Percentiles rank a stretch among this genome's conserved stretches.
These are phyloP conservation scores for Bipolaris gigantea DNA, from an alignment of 2,329 filamentous ascomycete genomes.

Conservation along the genomic window DNA sequence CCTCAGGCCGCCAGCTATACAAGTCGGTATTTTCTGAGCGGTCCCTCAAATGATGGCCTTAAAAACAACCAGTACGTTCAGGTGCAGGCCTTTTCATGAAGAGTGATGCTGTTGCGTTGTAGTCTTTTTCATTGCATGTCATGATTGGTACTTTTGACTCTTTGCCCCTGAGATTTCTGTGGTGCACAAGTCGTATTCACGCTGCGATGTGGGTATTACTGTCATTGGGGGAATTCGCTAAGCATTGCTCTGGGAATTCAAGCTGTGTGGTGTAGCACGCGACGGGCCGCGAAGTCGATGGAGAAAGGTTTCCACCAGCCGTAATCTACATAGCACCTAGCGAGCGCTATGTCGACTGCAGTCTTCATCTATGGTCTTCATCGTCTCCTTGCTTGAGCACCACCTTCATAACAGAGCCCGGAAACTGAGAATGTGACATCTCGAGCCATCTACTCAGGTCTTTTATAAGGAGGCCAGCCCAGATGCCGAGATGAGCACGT, in stretches of 20 bases:
- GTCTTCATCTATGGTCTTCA: background rate
- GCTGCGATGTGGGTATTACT: no score
- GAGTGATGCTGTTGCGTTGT: no score
- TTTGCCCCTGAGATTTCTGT: no score
- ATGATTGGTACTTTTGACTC: no score
- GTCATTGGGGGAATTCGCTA: background rate
- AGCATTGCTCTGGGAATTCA: background rate
- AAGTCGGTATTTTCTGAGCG: no score
- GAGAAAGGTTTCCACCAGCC: background rate
- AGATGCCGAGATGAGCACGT: background rate
- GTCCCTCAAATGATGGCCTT: no score
- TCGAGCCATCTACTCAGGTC: background rate
- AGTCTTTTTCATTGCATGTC: no score
- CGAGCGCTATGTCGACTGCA: background rate
- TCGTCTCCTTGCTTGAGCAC: background rate
- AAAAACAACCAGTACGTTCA: no score
- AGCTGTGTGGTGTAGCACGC: background rate
- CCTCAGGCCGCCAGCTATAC: no score
- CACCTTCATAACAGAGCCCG: background rate
- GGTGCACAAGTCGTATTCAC: no score
- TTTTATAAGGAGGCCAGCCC: background rate
- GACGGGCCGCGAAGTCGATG: conserved; percentile 4
- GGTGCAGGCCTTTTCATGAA: no score
- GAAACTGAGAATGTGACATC: background rate
- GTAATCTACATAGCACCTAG: background rate